Base-by-base conservation (phyloP, 176 grass and related monocot species). In the Oryza brachyantha region DNA sequence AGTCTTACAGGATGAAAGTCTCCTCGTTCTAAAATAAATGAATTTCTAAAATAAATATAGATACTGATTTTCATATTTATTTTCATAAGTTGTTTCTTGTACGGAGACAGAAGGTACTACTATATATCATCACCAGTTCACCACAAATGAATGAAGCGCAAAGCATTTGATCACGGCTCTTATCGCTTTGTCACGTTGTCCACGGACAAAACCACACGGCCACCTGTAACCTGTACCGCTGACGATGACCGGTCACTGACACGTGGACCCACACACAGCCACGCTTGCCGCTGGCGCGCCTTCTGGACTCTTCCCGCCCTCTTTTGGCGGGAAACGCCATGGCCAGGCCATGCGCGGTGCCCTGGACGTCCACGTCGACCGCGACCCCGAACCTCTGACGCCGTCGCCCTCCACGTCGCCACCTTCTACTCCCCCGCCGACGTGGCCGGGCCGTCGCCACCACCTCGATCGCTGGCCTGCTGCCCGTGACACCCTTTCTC, bases 391-490 rank as follows among this genome's bases (percentile, higher is more conserved):
- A 29, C 7, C 46, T 55, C 38, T n/a, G 28, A 34, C 12, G n/a
- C 31, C 26, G 17, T 12, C 24, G 38, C 50, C 19, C 26, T 28
- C 22, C 64, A 61, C 9, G 45, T 28, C 52, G 21, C 19, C 52
- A 7, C 52, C 52, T 57, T 8, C 1, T 21, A 19, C 46, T 21
- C 31, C 28, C 25, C 29, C 39, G 69, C 29, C 59, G 41, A 72
- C 70, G 80, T 74, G 80, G 60, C 29, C 59, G n/a, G 29, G 69
- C 31, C 69, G 31, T 55, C 5, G 41, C 79, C 68, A 73, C 43
- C 32, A 22, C 62, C 12, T 35, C 68, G n/a, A n/a, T n/a, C n/a
- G n/a, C n/a, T n/a, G n/a, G n/a, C n/a, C n/a, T n/a, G n/a, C n/a
- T n/a, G n/a, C 4, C 35, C 64, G 34, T 69, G 17, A 60, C 36